phyloP scores from a whole-genome alignment of 164 flowering plant genomes.

The Vitis riparia region DNA sequence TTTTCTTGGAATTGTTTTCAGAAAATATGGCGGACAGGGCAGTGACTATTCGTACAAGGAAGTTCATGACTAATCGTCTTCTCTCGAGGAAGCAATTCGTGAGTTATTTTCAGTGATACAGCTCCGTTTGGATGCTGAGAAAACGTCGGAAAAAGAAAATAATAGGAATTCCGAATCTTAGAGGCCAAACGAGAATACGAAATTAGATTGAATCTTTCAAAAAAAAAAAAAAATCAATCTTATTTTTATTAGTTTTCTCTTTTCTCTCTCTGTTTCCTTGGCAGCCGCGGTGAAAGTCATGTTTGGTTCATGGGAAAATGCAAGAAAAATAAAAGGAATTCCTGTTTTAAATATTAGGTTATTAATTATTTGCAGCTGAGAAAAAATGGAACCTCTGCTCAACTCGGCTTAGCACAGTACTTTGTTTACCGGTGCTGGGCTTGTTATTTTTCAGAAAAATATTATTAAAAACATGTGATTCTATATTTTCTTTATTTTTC shows the following conservation, averaged over 20 bases:
- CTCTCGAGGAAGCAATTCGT: slow-evolving; percentile 71
- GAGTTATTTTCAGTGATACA: slow-evolving; percentile 12
- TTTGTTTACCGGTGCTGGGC: neutral
- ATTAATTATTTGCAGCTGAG: neutral
- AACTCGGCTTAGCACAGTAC: neutral
- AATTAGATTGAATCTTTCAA: no score
- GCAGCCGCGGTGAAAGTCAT: no score
- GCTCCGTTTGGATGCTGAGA: neutral
- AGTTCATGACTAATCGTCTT: slow-evolving; percentile 72
- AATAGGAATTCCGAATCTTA: neutral
- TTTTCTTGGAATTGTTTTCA: neutral
- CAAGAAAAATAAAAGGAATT: neutral
- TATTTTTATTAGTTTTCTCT: no score
- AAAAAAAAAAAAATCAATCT: no score
- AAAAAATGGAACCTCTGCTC: neutral
- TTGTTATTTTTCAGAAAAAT: neutral
- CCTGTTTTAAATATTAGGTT: neutral
- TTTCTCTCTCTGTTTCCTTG: no score
- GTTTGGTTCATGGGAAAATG: no score
- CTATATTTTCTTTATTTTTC: no score
- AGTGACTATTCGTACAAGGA: slow-evolving; percentile 58
- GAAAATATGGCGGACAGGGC: slow-evolving; percentile 52
- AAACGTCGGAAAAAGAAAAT: neutral
- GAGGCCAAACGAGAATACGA: no score
- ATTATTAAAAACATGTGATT: no score